Conservation (phyloP, 164 flowering plant species). For the Amborella trichopoda region DNA sequence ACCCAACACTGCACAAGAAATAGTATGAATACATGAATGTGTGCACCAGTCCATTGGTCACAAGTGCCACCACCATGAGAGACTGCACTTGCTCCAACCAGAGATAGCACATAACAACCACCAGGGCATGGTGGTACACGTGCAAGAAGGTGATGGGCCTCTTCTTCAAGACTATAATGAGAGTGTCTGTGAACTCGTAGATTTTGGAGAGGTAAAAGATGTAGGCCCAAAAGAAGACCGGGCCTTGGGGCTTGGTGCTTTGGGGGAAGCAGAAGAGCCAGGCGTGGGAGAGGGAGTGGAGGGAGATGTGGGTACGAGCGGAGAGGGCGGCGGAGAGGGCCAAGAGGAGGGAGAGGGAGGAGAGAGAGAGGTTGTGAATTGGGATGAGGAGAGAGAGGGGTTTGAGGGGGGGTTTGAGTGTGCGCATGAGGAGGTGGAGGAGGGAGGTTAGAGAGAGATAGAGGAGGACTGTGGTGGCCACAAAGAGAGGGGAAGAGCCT, state of each 20-base stretch:
- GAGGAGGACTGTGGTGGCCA: slow-evolving; percentile 22
- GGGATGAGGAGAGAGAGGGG: slow-evolving; percentile 58
- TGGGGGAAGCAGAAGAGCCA: slow-evolving; percentile 76
- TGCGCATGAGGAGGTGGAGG: slow-evolving; percentile 10
- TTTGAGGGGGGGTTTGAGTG: slow-evolving; percentile 8
- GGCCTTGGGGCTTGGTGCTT: slow-evolving; percentile 48
- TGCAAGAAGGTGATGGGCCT: slow-evolving; percentile 78
- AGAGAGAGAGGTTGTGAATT: slow-evolving; percentile 61
- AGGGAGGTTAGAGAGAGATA: slow-evolving; percentile 30
- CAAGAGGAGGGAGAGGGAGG: slow-evolving; percentile 71
- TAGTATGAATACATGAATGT: slow-evolving; percentile 85
- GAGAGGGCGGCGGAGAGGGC: slow-evolving; percentile 68
- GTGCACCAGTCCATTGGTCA: slow-evolving; percentile 66
- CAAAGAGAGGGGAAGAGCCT: slow-evolving; percentile 51
- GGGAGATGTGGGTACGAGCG: slow-evolving; percentile 22
- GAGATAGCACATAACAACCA: slow-evolving; percentile 70
- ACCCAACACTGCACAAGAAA: slow-evolving; percentile 41
- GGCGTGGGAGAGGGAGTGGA: slow-evolving; percentile 18
- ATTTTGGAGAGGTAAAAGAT: slow-evolving; percentile 83
- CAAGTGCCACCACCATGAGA: slow-evolving; percentile 67
- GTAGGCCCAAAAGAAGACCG: slow-evolving; percentile 92
- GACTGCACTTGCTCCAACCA: slow-evolving; percentile 70
- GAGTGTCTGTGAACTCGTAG: slow-evolving; percentile 68
- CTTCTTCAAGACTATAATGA: slow-evolving; percentile 45
- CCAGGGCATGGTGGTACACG: slow-evolving; percentile 90